phyloP scores from a whole-genome alignment of 1,139 yeast species.

The Debaryomyces udenii region DNA sequence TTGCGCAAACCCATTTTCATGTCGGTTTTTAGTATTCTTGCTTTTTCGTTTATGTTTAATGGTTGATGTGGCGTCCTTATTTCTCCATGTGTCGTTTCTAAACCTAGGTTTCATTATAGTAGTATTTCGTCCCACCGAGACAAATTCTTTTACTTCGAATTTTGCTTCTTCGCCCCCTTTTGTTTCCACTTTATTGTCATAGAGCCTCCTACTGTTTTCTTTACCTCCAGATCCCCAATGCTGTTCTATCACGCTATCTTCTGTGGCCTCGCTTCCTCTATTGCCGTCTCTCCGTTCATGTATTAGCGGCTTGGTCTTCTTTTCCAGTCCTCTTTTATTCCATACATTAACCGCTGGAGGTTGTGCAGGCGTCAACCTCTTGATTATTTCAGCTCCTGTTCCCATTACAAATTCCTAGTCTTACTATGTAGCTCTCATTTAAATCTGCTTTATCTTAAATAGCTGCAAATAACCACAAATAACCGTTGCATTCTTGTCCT shows the following conservation, averaged over 20 bases:
- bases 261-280: not conserved
- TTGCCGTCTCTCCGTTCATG: not conserved
- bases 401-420: constrained; percentile 2
- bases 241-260: too few relatives aligned
- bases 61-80: constrained; percentile 4
- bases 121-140: constrained; percentile 18
- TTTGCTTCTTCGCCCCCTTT: not conserved
- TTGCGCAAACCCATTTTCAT: too few relatives aligned
- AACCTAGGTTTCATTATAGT: constrained; percentile 17
- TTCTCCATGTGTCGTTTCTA: constrained; percentile 6
- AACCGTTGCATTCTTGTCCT: constrained; percentile 2
- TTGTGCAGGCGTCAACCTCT: constrained; percentile 28
- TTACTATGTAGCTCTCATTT: not conserved
- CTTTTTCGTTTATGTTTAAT: not conserved
- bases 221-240: too few relatives aligned
- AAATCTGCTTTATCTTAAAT: too few relatives aligned
- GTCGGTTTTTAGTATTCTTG: too few relatives aligned
- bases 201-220: too few relatives aligned
- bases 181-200: not conserved
- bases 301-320: constrained; percentile 4
- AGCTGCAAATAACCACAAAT: constrained; percentile 9
- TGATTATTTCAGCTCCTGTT: constrained; percentile 10
- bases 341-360: constrained; percentile 22
- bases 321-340: constrained; percentile 16
- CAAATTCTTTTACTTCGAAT: not conserved